These are phyloP conservation scores for Picochlorum sp. DNA, from an alignment of 139 green algal species.

Conservation along the genomic window DNA sequence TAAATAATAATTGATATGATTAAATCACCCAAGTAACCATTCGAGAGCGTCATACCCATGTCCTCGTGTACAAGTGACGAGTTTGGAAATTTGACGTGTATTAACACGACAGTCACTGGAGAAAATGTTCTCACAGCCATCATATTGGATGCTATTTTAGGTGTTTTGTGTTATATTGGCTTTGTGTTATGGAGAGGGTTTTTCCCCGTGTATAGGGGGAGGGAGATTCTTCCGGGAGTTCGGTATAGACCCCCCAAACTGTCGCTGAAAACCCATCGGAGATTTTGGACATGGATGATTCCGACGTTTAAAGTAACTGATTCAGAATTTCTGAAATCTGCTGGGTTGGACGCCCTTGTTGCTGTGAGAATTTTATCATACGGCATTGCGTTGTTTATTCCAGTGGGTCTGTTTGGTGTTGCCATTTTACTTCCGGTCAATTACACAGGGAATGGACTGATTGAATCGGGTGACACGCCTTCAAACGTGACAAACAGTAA, in stretches of 20 bases:
- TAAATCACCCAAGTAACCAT: too few species aligned
- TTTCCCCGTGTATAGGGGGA: slow-evolving; percentile 4
- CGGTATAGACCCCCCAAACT: slow-evolving; percentile 1
- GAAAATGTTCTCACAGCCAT: slow-evolving; percentile 11
- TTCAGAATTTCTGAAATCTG: slow-evolving; percentile 22
- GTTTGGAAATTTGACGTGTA: background rate
- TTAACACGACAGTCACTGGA: background rate
- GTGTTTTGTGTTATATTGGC: slow-evolving; percentile 13
- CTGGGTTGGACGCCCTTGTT: slow-evolving; percentile 40
- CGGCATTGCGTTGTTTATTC: slow-evolving; percentile 8
- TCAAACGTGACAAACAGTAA: background rate
- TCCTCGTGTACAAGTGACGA: too few species aligned
- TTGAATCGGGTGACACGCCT: background rate
- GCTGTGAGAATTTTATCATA: slow-evolving; percentile 20
- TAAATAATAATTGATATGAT: background rate
- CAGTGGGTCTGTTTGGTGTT: slow-evolving; percentile 7
- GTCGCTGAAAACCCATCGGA: slow-evolving; percentile 1
- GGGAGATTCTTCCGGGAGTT: slow-evolving; percentile 8
- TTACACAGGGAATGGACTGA: slow-evolving; percentile 10
- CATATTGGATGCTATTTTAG: slow-evolving; percentile 15
- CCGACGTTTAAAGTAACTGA: slow-evolving; percentile 16
- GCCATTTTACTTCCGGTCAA: slow-evolving; percentile 10
- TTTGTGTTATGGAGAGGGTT: slow-evolving; percentile 22
- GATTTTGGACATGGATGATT: slow-evolving; percentile 27
- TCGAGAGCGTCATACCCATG: too few species aligned